Evolutionary conservation across 2,329 filamentous ascomycete species (phyloP).

Genomic region (Ophiosphaerella narmari): DNA sequence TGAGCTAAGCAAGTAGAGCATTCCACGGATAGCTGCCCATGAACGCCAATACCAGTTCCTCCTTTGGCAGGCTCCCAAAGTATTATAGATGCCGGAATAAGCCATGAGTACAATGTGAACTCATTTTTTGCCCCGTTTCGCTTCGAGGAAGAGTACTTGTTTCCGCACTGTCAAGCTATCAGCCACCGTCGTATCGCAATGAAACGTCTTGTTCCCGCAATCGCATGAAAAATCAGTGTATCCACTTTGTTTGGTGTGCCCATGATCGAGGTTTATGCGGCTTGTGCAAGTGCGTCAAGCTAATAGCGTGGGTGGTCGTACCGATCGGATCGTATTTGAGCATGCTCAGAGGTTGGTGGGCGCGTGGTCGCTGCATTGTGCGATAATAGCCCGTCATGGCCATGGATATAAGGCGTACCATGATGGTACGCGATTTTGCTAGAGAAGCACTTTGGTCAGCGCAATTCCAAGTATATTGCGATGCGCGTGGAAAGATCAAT

Average conservation of each 20-base stretch:
- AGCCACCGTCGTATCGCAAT: conserved; percentile 6
- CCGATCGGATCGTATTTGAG: conserved; percentile 98
- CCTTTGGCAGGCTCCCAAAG: too few species aligned
- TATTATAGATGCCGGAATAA: too few species aligned
- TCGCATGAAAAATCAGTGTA: neutral
- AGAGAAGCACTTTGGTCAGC: conserved; percentile 26
- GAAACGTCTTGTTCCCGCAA: neutral
- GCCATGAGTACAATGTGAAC: too few species aligned
- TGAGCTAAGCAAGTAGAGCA: too few species aligned
- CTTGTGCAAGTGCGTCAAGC: neutral
- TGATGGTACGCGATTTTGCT: conserved; percentile 91
- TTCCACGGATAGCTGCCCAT: too few species aligned
- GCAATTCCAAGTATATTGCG: neutral
- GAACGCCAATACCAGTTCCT: too few species aligned
- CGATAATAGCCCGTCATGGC: conserved; percentile 98
- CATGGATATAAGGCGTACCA: conserved; percentile 96
- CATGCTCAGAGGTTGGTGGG: conserved; percentile 87
- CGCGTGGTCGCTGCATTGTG: conserved; percentile 81
- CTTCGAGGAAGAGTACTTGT: conserved; percentile 93
- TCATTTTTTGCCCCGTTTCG: conserved; percentile 73
- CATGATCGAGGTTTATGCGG: neutral
- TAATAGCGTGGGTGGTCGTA: conserved; percentile 51
- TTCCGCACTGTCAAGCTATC: conserved; percentile 70
- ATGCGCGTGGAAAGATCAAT: neutral
- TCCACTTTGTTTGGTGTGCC: neutral